Percentiles rank a stretch among this genome's conserved stretches.
phyloP scores from a whole-genome alignment of 257 asterid species.

The Solanum verrucosum region DNA sequence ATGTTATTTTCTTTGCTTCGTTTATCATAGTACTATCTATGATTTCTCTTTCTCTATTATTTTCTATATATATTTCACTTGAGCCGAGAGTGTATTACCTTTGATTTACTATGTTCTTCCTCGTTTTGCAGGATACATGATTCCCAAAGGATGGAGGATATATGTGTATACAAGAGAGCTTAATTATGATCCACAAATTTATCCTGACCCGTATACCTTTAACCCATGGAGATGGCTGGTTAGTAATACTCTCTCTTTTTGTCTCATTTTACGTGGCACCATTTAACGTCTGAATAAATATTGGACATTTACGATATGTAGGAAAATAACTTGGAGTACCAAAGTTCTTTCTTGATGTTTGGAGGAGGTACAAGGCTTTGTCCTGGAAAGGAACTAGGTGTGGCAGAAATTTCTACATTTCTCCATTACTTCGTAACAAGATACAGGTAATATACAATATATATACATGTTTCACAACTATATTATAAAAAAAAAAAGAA shows the following conservation, averaged over 20 bases:
- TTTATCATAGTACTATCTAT: too few relatives aligned
- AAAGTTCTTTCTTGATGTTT: slow-evolving; percentile 55
- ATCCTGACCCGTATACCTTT: slow-evolving; percentile 57
- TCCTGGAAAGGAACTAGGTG: slow-evolving; percentile 80
- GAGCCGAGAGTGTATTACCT: neutral
- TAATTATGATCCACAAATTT: slow-evolving; percentile 55
- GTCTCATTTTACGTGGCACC: too few relatives aligned
- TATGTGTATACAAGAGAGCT: slow-evolving; percentile 71
- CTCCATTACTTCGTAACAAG: slow-evolving; percentile 74
- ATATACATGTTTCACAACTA: neutral
- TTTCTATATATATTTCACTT: neutral
- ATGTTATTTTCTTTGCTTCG: too few relatives aligned
- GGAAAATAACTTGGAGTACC: slow-evolving; percentile 51
- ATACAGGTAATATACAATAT: slow-evolving; percentile 39
- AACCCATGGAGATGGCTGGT: slow-evolving; percentile 95
- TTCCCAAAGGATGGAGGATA: slow-evolving; percentile 82
- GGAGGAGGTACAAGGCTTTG: slow-evolving; percentile 81
- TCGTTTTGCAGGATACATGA: slow-evolving; percentile 27
- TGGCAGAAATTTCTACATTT: slow-evolving; percentile 77
- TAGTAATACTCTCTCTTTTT: neutral
- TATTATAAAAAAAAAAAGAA: neutral
- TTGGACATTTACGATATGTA: slow-evolving; percentile 1
- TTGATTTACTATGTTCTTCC: neutral
- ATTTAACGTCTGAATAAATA: neutral
- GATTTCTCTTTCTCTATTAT: neutral